A percentile compares a stretch with the other conserved stretches of the same genome.
These are phyloP conservation scores for Boletus sp. DNA, from an alignment of 1,284 basidiomycete species.

Conservation along the genomic window DNA sequence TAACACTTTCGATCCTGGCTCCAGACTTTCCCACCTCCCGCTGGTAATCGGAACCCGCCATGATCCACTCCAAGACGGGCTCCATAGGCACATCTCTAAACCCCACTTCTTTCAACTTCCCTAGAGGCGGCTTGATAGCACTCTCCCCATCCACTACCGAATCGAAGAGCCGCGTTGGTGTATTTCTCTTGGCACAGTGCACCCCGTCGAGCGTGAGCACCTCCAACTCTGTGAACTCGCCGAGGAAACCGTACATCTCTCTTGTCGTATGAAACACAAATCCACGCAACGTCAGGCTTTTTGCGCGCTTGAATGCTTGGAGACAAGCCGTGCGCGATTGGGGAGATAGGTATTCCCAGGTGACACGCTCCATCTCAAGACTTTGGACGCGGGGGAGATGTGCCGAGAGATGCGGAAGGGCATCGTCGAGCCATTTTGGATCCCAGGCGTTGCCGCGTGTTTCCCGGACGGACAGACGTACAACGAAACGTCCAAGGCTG, in stretches of 20 bases:
- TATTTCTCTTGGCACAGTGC: constrained; percentile 22
- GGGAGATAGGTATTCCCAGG: constrained; percentile 35
- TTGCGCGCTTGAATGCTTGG: constrained; percentile 22
- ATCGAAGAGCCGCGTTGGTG: constrained; percentile 8
- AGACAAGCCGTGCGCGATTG: constrained; percentile 29
- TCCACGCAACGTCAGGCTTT: constrained; percentile 22
- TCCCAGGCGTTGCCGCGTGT: constrained; percentile 35
- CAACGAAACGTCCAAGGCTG: constrained; percentile 24
- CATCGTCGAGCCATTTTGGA: constrained; percentile 34
- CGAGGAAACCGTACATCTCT: constrained; percentile 31
- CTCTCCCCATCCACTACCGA: constrained; percentile 4
- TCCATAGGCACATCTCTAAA: constrained; percentile 24
- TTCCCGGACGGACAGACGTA: constrained; percentile 28
- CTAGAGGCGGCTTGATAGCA: constrained; percentile 19
- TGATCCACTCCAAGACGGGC: constrained; percentile 31
- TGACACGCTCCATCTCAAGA: constrained; percentile 31
- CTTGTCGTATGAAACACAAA: constrained; percentile 29
- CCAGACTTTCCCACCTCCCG: constrained; percentile 4
- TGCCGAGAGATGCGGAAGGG: constrained; percentile 23
- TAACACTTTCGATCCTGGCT: constrained; percentile 22
- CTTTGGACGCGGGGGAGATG: constrained; percentile 21
- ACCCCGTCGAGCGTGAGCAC: constrained; percentile 32
- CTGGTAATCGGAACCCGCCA: constrained; percentile 16
- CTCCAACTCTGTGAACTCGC: constrained; percentile 29
- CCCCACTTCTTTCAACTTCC: constrained; percentile 27